Base-by-base conservation (phyloP, 148 eudicot genomes). In the Pouteria glomerata region DNA sequence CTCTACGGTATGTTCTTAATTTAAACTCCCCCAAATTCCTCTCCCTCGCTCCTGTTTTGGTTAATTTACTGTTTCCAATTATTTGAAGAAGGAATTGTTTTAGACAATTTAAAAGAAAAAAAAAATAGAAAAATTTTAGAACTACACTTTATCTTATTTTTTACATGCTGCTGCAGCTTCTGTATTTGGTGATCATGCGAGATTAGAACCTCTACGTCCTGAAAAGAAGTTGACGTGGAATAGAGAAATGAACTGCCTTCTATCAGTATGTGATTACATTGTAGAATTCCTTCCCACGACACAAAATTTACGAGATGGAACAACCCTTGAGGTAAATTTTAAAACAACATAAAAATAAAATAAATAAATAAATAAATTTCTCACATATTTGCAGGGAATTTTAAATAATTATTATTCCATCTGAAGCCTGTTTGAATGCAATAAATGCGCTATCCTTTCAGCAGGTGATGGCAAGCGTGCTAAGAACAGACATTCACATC, bases 201-300 rank as follows among this genome's bases (percentile, higher is more conserved):
- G 82, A 71, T 70, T 95, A 58, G 99, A 95, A 74, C 99, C 99
- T n/a, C 67, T 95, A 67, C 85, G 87, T 71, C 76, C 75, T n/a
- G 97, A 90, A 68, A 95, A 92, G 79, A 92, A 88, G 73, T 27
- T 77, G 74, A 92, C 84, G 92, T 95, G 99, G 99, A 92, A 84
- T 75, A 85, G 90, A 78, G 99, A 95, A 78, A 95, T 95, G 97
- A 89, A 88, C 62, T 92, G 99, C 62, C 88, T 95, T 44, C 83
- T 90, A 51, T 87, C 97, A 15, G 85, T 95, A n/a, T 95, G 99
- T 66, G 99, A 95, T 61, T 87, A 84, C 80, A 90, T 95, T 57
- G 85, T 90, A 16, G 99, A 95, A 77, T 80, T 85, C 65, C 53
- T 68, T 29, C 88, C 90, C 8, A 39, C 73, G 6, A 63, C 80